These are phyloP conservation scores for Wallacemonas sp. DNA, from an alignment of 208 protist genomes.

Conservation along the genomic window DNA sequence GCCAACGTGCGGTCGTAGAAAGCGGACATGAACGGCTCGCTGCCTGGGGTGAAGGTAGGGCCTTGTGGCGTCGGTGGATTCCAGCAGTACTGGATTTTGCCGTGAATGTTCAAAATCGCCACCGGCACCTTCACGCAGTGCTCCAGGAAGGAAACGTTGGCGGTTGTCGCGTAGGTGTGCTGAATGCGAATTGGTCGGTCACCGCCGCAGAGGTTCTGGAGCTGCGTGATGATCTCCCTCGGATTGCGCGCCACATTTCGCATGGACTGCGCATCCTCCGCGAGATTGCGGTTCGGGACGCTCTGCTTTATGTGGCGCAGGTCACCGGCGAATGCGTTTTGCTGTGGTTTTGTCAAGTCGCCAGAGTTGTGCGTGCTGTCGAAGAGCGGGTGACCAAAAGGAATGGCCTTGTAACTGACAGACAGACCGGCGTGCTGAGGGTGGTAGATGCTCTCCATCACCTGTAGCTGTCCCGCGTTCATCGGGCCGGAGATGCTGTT, in stretches of 20 bases:
- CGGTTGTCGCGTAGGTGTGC: constrained; percentile 64
- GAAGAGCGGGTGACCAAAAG: constrained; percentile 50
- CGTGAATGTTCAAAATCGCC: constrained; percentile 76
- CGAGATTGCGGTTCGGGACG: constrained; percentile 71
- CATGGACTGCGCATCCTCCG: constrained; percentile 47
- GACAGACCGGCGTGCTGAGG: constrained; percentile 25
- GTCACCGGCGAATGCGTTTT: constrained; percentile 59
- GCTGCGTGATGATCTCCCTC: constrained; percentile 41
- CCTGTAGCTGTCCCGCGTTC: constrained; percentile 26
- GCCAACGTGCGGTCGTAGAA: constrained; percentile 86
- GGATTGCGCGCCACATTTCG: constrained; percentile 49
- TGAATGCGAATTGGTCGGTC: constrained; percentile 37
- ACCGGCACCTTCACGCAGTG: constrained; percentile 55
- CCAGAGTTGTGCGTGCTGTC: constrained; percentile 46
- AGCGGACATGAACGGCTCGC: constrained; percentile 50
- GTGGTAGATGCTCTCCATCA: constrained; percentile 32
- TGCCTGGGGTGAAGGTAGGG: constrained; percentile 30
- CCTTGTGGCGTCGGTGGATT: constrained; percentile 34
- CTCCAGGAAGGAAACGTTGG: constrained; percentile 61
- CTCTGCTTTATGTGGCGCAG: constrained; percentile 35
- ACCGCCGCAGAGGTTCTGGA: constrained; percentile 48
- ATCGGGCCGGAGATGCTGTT: constrained; percentile 28
- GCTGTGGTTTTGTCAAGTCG: constrained; percentile 46
- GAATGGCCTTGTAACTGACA: constrained; percentile 53
- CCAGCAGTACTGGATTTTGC: constrained; percentile 69